Evolutionary conservation across 345 rosid genomes (phyloP).

Genomic region (Hibiscus mutabilis): DNA sequence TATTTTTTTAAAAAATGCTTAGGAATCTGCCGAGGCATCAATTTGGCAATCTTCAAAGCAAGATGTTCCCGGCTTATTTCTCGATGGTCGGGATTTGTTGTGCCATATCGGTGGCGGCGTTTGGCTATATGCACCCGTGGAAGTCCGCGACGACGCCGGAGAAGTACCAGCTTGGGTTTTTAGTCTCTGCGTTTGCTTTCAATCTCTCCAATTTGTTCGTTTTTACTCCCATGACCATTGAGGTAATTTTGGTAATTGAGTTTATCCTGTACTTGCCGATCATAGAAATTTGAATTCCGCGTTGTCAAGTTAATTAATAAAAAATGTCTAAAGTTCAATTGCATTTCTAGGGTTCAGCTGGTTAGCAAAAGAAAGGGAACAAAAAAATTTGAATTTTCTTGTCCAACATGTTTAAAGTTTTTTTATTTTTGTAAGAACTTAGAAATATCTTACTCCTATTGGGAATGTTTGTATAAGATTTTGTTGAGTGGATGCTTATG

Average conservation of each 20-base stretch:
- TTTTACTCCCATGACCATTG: slow-evolving; percentile 91
- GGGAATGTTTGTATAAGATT: too few relatives aligned
- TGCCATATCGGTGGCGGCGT: slow-evolving; percentile 57
- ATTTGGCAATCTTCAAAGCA: slow-evolving; percentile 88
- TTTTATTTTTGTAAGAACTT: too few relatives aligned
- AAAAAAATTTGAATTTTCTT: neutral
- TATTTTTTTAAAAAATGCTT: neutral
- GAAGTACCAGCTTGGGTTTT: slow-evolving; percentile 90
- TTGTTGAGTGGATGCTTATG: too few relatives aligned
- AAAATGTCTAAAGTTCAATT: neutral
- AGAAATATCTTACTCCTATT: too few relatives aligned
- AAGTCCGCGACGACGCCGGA: slow-evolving; percentile 59
- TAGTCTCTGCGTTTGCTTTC: slow-evolving; percentile 68
- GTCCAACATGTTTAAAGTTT: neutral
- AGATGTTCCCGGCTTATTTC: slow-evolving; percentile 96
- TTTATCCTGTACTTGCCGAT: neutral
- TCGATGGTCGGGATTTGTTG: slow-evolving; percentile 69
- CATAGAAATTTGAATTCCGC: neutral
- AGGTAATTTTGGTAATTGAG: slow-evolving; percentile 32
- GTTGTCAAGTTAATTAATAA: neutral
- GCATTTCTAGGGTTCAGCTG: neutral
- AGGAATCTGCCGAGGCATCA: slow-evolving; percentile 96
- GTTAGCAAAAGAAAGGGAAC: neutral
- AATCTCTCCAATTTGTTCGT: slow-evolving; percentile 80
- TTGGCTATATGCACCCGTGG: slow-evolving; percentile 91